Base-by-base conservation (phyloP, 352 stramenopile genomes). In the Globisporangium cylindrosporum region DNA sequence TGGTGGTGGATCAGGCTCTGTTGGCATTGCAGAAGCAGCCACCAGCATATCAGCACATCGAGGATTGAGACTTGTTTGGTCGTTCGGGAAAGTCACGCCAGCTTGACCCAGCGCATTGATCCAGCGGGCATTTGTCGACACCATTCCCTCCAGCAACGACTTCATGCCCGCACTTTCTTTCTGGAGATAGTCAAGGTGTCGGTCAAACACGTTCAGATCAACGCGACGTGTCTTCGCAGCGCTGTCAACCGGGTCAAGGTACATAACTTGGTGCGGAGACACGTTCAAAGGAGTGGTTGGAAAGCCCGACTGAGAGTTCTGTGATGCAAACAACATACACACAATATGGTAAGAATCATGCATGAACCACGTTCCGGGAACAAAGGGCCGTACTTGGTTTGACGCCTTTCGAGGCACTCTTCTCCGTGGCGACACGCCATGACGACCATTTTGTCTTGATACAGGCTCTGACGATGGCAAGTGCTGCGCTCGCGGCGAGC, bases 131-230 rank as follows among this genome's bases (percentile, higher is more conserved):
- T 92, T 92, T 27, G 81, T 90, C 27, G 76, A 82, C 51, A 92
- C 81, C 82, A 91, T 91, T 32, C 76, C 82, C 55, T 92, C 81
- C 2, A 92, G 59, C 38, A 86, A 60, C 5, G 69, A 69, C 72
- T 86, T 90, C 82, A 92, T 92, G 32, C 89, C 81, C 25, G 72
- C 62, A 25, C 81, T 89, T 64, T 92, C 84, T 62, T 84, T 84
- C 62, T 91, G 79, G 27, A 92, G 65, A 54, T 88, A 89, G 64
- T 83, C 76, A 34, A 92, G 66, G 58, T 92, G 84, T 43, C 86
- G 74, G 64, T 92, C 84, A 22, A 90, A 79, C 57, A 82, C 77
- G 8, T 72, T 76, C 38, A 89, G 79, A 58, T 85, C 86, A 53
- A 75, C 62, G 3, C 71, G 71, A 58, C 75, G 72, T 9, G 77